Conservation (phyloP, 345 rosid species). For the Gossypium stocksii region DNA sequence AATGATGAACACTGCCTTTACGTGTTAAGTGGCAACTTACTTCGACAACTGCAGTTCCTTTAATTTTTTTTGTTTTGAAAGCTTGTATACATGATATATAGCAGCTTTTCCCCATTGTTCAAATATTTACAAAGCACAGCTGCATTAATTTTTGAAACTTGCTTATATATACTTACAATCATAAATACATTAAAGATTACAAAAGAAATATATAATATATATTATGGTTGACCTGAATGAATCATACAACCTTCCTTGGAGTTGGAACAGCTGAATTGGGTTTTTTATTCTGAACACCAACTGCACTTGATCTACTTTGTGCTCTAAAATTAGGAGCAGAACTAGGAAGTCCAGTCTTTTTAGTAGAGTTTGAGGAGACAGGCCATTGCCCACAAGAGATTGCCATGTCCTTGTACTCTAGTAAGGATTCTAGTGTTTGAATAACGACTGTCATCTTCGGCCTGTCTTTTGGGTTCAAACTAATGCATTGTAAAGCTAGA, state of each 20-base stretch:
- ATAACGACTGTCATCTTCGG: constrained; percentile 69
- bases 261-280: constrained; percentile 36
- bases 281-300: constrained; percentile 30
- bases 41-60: too few species aligned
- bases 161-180: neutral
- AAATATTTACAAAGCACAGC: neutral
- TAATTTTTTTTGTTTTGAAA: too few species aligned
- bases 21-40: too few species aligned
- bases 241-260: constrained; percentile 23
- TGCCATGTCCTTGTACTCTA: constrained; percentile 71
- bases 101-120: neutral
- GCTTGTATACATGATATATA: neutral
- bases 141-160: neutral
- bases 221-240: neutral
- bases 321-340: constrained; percentile 23
- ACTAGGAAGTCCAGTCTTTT: constrained; percentile 21
- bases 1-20: too few species aligned
- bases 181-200: neutral
- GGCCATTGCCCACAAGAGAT: constrained; percentile 71
- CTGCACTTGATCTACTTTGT: constrained; percentile 17
- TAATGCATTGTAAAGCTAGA: constrained; percentile 62
- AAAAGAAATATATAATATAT: neutral
- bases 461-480: constrained; percentile 80
- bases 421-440: constrained; percentile 59
- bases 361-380: constrained; percentile 29